These are phyloP conservation scores for Allium cepa DNA, from an alignment of 106 monocot genomes.

Conservation along the genomic window DNA sequence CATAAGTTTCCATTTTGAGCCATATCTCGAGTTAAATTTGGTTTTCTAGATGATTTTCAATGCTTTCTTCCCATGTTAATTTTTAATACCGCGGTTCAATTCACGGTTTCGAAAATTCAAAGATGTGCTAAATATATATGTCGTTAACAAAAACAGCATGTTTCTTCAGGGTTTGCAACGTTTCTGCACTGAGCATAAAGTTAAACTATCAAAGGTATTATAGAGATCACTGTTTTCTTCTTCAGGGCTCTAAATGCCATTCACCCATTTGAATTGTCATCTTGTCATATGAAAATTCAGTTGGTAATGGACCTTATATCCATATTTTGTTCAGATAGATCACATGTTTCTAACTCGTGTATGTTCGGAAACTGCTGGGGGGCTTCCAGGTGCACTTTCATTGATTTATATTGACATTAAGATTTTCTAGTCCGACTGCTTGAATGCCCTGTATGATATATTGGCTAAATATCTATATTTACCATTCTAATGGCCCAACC, in stretches of 20 bases:
- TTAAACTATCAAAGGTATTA: constrained; percentile 90
- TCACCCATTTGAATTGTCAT: background rate
- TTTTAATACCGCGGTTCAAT: too few species aligned
- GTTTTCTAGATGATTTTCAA: too few species aligned
- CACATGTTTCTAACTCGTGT: constrained; percentile 94
- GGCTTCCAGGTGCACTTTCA: constrained; percentile 77
- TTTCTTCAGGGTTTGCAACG: constrained; percentile 84
- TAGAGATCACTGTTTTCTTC: too few species aligned
- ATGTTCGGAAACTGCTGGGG: constrained; percentile 97
- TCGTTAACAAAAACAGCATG: background rate
- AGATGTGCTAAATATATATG: too few species aligned
- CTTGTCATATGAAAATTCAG: background rate
- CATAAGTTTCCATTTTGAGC: too few species aligned
- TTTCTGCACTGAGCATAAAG: constrained; percentile 98
- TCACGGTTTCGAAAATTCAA: too few species aligned
- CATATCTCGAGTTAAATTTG: too few species aligned
- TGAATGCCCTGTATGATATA: background rate
- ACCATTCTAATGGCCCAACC: background rate
- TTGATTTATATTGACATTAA: background rate
- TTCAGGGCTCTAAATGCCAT: too few species aligned
- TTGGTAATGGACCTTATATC: background rate
- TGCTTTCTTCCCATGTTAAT: too few species aligned
- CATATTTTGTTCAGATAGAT: constrained; percentile 57
- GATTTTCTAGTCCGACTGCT: background rate
- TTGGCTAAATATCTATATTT: background rate